Percentiles rank a stretch among this genome's conserved stretches.
phyloP scores from a whole-genome alignment of 495 filamentous ascomycete genomes.

The Neohortaea acidophila region DNA sequence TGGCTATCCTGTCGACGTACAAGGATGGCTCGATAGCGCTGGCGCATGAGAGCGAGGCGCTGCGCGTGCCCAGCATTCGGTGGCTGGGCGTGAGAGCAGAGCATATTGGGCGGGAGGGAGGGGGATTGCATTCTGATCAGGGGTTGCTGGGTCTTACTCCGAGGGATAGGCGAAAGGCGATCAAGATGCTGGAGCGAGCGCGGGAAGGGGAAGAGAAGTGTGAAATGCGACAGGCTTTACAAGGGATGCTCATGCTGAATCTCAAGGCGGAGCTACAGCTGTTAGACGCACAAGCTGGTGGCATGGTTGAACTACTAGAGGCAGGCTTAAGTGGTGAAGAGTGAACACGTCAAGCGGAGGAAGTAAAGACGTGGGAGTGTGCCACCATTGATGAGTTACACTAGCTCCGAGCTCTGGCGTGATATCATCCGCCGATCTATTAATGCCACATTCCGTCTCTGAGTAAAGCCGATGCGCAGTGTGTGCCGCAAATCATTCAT shows the following conservation, averaged over 20 bases:
- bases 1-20: slow-evolving; percentile 76
- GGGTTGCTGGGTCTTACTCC: slow-evolving; percentile 40
- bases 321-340: too few species aligned
- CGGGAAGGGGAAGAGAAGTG: slow-evolving; percentile 36
- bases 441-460: too few species aligned
- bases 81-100: slow-evolving; percentile 58
- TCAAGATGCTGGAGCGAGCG: slow-evolving; percentile 40
- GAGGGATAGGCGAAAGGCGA: slow-evolving; percentile 53
- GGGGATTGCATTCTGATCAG: slow-evolving; percentile 18
- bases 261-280: slow-evolving; percentile 84
- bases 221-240: slow-evolving; percentile 52
- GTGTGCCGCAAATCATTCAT: too few species aligned
- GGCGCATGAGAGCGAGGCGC: slow-evolving; percentile 48
- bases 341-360: too few species aligned
- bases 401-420: too few species aligned
- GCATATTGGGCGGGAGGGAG: slow-evolving; percentile 7
- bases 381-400: too few species aligned
- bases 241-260: slow-evolving; percentile 73
- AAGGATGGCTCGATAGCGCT: slow-evolving; percentile 65
- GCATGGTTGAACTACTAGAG: slow-evolving; percentile 52
- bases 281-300: slow-evolving; percentile 44
- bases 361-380: too few species aligned
- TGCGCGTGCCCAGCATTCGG: slow-evolving; percentile 41
- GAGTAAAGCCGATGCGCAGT: too few species aligned
- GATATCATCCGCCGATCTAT: too few species aligned